These are phyloP conservation scores for Trametes polyzona DNA, from an alignment of 1,284 basidiomycete genomes.

Conservation along the genomic window DNA sequence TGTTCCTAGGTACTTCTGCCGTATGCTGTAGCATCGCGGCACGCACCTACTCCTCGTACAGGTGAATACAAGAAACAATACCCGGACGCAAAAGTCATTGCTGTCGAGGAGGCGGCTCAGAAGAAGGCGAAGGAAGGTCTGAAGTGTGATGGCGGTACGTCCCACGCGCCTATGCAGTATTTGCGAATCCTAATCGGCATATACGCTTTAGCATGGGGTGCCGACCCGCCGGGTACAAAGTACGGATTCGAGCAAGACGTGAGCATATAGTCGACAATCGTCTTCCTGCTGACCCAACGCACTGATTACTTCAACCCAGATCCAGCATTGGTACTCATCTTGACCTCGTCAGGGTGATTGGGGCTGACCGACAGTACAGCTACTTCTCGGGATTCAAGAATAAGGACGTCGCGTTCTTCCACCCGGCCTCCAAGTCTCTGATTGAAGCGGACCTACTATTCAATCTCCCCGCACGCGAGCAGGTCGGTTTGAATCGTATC, in stretches of 20 bases:
- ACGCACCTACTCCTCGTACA: constrained; percentile 26
- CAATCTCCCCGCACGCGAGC: constrained; percentile 88
- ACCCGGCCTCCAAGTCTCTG: constrained; percentile 77
- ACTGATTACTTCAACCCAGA: constrained; percentile 40
- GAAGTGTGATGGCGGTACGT: constrained; percentile 64
- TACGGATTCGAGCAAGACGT: constrained; percentile 89
- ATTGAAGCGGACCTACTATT: constrained; percentile 90
- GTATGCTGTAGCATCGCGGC: background rate
- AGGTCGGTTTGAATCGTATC: constrained; percentile 51
- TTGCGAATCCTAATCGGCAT: background rate
- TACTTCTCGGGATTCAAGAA: constrained; percentile 85
- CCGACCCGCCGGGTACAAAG: constrained; percentile 59
- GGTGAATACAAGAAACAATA: constrained; percentile 77
- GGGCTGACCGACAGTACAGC: constrained; percentile 40
- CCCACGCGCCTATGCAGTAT: background rate
- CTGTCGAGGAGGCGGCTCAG: constrained; percentile 58
- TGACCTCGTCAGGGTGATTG: background rate
- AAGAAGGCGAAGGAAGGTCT: constrained; percentile 44
- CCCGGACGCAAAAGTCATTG: constrained; percentile 77
- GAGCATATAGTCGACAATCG: too few relatives aligned
- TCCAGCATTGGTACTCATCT: constrained; percentile 57
- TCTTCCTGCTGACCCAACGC: constrained; percentile 2
- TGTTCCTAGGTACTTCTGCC: constrained; percentile 55
- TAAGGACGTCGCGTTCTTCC: constrained; percentile 90
- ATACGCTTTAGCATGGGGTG: constrained; percentile 50